Base-by-base conservation (phyloP, 805 yeast species). In the Sugiyamaella marilandica region DNA sequence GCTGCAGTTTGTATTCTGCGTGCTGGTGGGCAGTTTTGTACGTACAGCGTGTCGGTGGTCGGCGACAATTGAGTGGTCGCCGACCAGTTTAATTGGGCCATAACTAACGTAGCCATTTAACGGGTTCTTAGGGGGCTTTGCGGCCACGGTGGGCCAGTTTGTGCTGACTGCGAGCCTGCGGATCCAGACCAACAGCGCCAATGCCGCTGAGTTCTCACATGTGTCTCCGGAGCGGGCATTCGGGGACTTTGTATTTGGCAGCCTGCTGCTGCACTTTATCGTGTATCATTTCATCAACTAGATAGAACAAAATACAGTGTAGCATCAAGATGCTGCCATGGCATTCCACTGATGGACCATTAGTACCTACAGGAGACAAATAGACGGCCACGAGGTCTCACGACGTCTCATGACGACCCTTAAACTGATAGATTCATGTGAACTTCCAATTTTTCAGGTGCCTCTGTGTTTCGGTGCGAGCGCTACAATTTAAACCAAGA, bases 81-180 rank as follows among this genome's bases (percentile, higher is more conserved):
- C 7, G 7, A 3, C 7, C 7, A 26, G 14, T 39, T 11, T 26
- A 21, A 7, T 31, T 18, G n/a, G 32, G 19, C 16, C 2, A 43
- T 47, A 11, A 10, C 32, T 43, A 36, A 50, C 47, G 18, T 48
- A 70, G 79, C 99, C 99, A 14, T 94, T 94, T 79, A 94, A 94
- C 71, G 98, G 97, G 21, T 94, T 94, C 66, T 76, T 94, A 55
- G 92, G 96, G 18, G 98, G 98, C 1, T 94, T 94, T 66, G 80
- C 85, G 51, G 75, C 89, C 19, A 87, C 97, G 44, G 97, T 94
- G 48, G 98, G 96, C 11, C 98, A 94, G 70, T 94, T 94, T 68
- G 98, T 94, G 24, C 78, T 94, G 57, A 82, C 95, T 10, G 74
- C 73, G n/a, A 54, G 60, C 34, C 57, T 94, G 64, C 78, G 98